Conservation (phyloP, 2,329 filamentous ascomycete species). For the Arthrobotrys pseudoclavata region DNA sequence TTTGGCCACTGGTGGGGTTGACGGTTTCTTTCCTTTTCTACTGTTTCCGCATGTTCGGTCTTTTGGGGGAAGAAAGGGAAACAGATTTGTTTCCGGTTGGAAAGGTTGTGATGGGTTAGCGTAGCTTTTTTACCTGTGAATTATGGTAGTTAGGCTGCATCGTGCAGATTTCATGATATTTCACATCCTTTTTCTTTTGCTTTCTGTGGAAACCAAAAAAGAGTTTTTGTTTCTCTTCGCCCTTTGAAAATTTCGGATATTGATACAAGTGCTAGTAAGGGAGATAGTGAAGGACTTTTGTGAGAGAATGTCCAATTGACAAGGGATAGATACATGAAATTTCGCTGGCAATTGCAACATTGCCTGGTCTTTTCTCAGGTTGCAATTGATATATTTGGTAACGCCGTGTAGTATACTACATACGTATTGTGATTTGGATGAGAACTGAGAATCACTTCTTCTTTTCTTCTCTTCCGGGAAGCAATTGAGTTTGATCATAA, state of each 20-base stretch:
- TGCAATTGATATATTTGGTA: conserved; percentile 9
- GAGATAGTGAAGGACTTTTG: conserved; percentile 12
- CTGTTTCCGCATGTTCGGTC: background rate
- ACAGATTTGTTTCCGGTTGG: conserved; percentile 1
- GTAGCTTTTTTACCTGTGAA: background rate
- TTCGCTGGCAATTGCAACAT: conserved; percentile 12
- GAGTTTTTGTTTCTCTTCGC: background rate
- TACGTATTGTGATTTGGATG: background rate
- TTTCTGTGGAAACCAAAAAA: background rate
- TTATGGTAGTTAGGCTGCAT: background rate
- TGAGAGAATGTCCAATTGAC: conserved; percentile 16
- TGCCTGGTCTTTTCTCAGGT: conserved; percentile 3
- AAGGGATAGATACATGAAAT: conserved; percentile 20
- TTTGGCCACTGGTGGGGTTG: conserved; percentile 30
- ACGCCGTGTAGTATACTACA: background rate
- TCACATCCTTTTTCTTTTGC: background rate
- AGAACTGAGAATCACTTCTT: background rate
- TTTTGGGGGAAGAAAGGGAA: background rate
- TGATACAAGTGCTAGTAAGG: conserved; percentile 8
- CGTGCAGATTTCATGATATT: conserved; percentile 11
- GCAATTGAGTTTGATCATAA: background rate
- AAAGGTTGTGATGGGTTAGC: conserved; percentile 8
- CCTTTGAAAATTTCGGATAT: conserved; percentile 16
- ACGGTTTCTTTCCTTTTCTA: background rate
- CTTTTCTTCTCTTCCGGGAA: background rate